Base-by-base conservation (phyloP, 805 yeast genomes). In the Vanderwaltozyma yarrowii region DNA sequence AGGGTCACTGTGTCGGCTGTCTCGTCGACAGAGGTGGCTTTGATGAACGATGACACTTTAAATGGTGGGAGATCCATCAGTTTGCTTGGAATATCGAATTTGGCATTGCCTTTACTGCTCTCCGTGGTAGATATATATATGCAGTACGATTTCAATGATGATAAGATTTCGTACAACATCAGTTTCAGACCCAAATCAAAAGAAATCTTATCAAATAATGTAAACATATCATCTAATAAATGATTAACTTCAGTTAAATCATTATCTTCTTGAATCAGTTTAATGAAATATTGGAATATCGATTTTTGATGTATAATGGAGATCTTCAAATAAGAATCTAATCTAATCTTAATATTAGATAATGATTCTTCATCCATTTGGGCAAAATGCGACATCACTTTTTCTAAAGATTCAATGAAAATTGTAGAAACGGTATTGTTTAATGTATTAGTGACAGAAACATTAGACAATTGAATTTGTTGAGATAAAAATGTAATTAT, bases 11-110 rank as follows among this genome's bases (percentile, higher is more conserved):
- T 19, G 13, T 27, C 38, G 8, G 29, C 30, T 3, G 30, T 30
- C 7, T 39, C 45, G 4, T 32, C 24, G 8, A 19, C 26, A 16
- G 31, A 28, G 19, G 38, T 26, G 14, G 40, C 39, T 24, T 42
- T 44, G 16, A 46, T 40, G 29, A 58, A 58, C 12, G 62, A 58
- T 10, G 62, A 55, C 6, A 57, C 58, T 40, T 54, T 50, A 30
- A 58, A 58, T 7, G 61, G 61, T 14, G 63, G 61, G 12, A 58
- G 38, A 10, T 46, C 40, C 12, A 49, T 18, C 24, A 58, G 41
- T 13, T 40, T 41, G 11, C 41, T 33, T 7, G 62, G 62, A 1
- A 51, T 35, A 15, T 47, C 45, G 19, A 46, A 40, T n/a, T 23
- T 35, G 2, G 30, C 20, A 19, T 37, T 34, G n/a, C 23, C 26